phyloP scores from a whole-genome alignment of 2,329 filamentous ascomycete genomes.

The Amauroascus niger region DNA sequence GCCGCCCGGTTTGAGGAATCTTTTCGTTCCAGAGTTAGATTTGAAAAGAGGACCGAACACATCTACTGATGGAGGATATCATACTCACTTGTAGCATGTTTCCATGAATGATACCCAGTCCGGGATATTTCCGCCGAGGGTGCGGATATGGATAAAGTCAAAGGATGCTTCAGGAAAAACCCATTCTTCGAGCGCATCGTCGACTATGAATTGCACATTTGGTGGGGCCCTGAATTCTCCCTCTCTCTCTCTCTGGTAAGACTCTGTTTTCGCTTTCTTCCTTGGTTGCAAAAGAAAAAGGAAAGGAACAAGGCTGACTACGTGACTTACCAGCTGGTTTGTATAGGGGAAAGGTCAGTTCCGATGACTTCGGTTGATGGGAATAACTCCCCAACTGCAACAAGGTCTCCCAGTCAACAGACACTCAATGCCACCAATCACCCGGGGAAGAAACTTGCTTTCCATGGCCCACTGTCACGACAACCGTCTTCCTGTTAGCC shows the following conservation, averaged over 20 bases:
- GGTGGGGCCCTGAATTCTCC: constrained; percentile 45
- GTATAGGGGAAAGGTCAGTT: constrained; percentile 14
- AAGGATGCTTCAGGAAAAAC: constrained; percentile 41
- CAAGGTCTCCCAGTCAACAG: neutral
- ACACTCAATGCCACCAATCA: neutral
- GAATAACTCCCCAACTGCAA: constrained; percentile 13
- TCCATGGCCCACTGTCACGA: constrained; percentile 14
- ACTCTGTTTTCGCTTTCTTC: too few species aligned
- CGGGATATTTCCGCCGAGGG: constrained; percentile 45
- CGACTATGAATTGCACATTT: constrained; percentile 54
- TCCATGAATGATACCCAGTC: constrained; percentile 44
- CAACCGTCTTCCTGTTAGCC: constrained; percentile 15
- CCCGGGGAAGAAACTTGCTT: constrained; percentile 1
- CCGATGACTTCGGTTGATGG: constrained; percentile 14
- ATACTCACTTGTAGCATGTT: constrained; percentile 38
- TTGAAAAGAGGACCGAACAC: constrained; percentile 14
- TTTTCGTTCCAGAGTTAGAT: constrained; percentile 3
- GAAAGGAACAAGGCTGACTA: constrained; percentile 19
- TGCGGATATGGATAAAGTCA: constrained; percentile 48
- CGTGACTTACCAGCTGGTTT: constrained; percentile 12
- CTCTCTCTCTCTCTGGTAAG: neutral
- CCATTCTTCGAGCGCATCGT: constrained; percentile 55
- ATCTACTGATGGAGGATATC: constrained; percentile 8
- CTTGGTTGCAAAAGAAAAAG: too few species aligned
- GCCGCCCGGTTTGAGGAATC: constrained; percentile 20